Evolutionary conservation across 2,329 filamentous ascomycete genomes (phyloP).

Genomic region (Domatiomyces globalis): DNA sequence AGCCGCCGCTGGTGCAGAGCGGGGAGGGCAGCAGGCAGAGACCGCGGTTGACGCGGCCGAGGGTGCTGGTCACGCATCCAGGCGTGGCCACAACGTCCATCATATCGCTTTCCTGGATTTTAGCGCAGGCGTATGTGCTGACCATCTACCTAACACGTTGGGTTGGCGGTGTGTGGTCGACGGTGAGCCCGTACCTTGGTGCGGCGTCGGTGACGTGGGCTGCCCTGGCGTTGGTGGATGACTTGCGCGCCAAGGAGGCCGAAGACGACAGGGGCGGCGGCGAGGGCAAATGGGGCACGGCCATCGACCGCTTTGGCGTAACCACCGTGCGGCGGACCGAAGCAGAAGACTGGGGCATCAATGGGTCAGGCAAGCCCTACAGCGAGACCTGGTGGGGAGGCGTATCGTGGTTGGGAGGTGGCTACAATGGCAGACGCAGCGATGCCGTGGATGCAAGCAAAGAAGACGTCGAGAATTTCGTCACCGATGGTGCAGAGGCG

Average conservation of each 20-base stretch:
- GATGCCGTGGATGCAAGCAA: conserved; percentile 45
- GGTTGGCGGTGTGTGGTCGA: conserved; percentile 81
- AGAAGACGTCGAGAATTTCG: conserved; percentile 48
- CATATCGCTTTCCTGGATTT: conserved; percentile 49
- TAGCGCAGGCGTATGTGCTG: conserved; percentile 12
- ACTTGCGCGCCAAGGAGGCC: conserved; percentile 25
- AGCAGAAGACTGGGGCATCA: conserved; percentile 69
- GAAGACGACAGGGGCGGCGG: conserved; percentile 44
- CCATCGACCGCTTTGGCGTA: conserved; percentile 42
- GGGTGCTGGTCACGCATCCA: conserved; percentile 68
- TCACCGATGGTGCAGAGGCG: conserved; percentile 43
- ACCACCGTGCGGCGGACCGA: conserved; percentile 58
- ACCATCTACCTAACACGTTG: conserved; percentile 45
- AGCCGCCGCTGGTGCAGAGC: conserved; percentile 2
- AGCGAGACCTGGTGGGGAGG: conserved; percentile 30
- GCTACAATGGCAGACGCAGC: conserved; percentile 43
- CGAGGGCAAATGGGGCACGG: conserved; percentile 73
- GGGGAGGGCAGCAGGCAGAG: conserved; percentile 9
- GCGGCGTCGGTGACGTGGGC: conserved; percentile 67
- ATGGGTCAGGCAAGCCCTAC: conserved; percentile 32
- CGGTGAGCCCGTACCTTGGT: conserved; percentile 58
- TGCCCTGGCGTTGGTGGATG: conserved; percentile 47
- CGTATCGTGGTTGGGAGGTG: conserved; percentile 34
- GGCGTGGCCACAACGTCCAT: conserved; percentile 75
- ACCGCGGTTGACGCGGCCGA: conserved; percentile 32